Conservation (phyloP, 2,329 filamentous ascomycete genomes). For the Chaetomiaceae sp. region DNA sequence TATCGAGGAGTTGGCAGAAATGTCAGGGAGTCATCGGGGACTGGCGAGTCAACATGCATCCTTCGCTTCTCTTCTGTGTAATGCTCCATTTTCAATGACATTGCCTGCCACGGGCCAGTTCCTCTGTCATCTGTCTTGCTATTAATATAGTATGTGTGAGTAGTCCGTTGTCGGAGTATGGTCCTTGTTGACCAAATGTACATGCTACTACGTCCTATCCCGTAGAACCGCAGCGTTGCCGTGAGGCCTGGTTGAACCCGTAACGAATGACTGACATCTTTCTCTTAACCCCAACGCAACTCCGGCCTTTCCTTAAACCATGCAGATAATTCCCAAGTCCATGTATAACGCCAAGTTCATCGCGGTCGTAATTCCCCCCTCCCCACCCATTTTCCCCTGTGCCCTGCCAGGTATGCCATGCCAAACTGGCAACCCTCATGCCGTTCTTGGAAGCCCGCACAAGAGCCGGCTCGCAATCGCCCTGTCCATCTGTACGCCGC, state of each 20-base stretch:
- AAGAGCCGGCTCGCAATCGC: background rate
- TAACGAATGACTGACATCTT: slow-evolving; percentile 4
- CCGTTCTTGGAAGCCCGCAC: background rate
- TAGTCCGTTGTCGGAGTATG: no score
- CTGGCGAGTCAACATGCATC: no score
- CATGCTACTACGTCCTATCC: slow-evolving; percentile 1
- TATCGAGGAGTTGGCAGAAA: no score
- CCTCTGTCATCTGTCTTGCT: no score
- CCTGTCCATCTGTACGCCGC: background rate
- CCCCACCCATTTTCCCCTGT: no score
- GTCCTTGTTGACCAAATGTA: background rate
- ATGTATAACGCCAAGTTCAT: background rate
- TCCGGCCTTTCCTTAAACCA: background rate
- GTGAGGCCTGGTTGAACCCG: background rate
- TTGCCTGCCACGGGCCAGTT: no score
- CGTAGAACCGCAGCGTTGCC: slow-evolving; percentile 1
- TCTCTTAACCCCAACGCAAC: background rate
- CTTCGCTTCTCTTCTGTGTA: no score
- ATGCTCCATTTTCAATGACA: no score
- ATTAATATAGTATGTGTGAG: no score
- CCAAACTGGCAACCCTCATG: background rate
- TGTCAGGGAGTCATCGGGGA: no score
- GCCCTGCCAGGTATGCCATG: background rate
- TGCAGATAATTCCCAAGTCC: background rate
- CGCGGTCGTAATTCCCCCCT: background rate